A percentile compares a stretch with the other conserved stretches of the same genome.
phyloP scores from a whole-genome alignment of 495 filamentous ascomycete species.

The Venustampulla echinocandica region DNA sequence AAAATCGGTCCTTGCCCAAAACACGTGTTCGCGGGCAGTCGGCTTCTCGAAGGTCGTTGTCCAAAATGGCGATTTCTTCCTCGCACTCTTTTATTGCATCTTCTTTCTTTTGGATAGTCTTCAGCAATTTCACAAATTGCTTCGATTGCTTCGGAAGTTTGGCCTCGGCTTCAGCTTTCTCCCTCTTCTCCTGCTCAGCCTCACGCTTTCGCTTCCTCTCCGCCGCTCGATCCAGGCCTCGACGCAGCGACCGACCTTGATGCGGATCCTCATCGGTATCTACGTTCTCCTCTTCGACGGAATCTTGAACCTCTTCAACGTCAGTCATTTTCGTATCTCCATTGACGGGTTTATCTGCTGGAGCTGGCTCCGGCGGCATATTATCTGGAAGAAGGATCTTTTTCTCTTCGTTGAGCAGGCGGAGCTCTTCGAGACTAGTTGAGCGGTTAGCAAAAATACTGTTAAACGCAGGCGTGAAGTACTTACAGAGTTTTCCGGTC shows the following conservation, averaged over 20 bases:
- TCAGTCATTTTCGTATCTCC: conserved; percentile 59
- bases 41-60: conserved; percentile 87
- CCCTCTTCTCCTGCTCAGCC: conserved; percentile 67
- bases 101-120: conserved; percentile 81
- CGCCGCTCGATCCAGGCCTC: conserved; percentile 65
- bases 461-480: background rate
- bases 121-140: conserved; percentile 75
- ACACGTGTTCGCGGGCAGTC: conserved; percentile 85
- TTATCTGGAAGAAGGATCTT: conserved; percentile 77
- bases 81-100: conserved; percentile 70
- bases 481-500: conserved; percentile 76
- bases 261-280: conserved; percentile 58
- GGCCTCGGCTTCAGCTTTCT: conserved; percentile 67
- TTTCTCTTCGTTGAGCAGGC: conserved; percentile 71
- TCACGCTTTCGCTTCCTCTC: conserved; percentile 82
- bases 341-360: conserved; percentile 43
- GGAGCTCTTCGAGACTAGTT: conserved; percentile 70
- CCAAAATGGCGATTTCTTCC: conserved; percentile 70
- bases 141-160: conserved; percentile 78
- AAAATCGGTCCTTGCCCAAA: conserved; percentile 89
- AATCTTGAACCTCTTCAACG: conserved; percentile 46
- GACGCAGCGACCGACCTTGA: conserved; percentile 62
- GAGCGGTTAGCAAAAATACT: conserved; percentile 14
- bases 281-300: conserved; percentile 25
- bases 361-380: conserved; percentile 56